phyloP scores from a whole-genome alignment of 306 rosid genomes.

The Parietaria judaica region DNA sequence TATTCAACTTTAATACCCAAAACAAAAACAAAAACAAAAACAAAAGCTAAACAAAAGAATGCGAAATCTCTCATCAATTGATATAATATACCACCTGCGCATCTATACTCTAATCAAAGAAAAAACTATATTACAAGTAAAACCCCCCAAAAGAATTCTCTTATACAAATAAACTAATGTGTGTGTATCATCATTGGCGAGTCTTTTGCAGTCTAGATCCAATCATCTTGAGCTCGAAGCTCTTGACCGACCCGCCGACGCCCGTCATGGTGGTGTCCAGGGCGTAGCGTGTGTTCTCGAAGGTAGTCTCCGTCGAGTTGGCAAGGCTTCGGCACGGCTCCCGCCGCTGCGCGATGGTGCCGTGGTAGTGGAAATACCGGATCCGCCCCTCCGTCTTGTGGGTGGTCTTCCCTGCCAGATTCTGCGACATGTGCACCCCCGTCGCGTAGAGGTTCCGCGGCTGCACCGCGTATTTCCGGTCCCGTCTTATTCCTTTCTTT shows the following conservation, averaged over 20 bases:
- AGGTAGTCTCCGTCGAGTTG: constrained; percentile 33
- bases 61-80: no score
- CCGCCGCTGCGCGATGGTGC: constrained; percentile 68
- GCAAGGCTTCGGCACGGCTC: constrained; percentile 60
- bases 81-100: no score
- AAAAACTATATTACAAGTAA: no score
- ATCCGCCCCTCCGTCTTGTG: constrained; percentile 78
- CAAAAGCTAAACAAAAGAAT: no score
- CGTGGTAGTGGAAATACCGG: constrained; percentile 80
- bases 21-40: no score
- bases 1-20: no score
- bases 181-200: constrained; percentile 32
- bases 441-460: constrained; percentile 68
- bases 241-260: constrained; percentile 68
- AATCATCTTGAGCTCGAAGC: constrained; percentile 82
- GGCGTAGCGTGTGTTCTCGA: constrained; percentile 54
- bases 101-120: no score
- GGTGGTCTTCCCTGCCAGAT: constrained; percentile 57
- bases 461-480: constrained; percentile 76
- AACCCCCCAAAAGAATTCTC: no score
- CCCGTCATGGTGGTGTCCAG: constrained; percentile 76
- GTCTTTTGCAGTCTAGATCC: constrained; percentile 55
- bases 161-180: no score
- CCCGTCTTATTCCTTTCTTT: constrained; percentile 75
- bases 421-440: constrained; percentile 94